These are phyloP conservation scores for Phylloporus rhodoxanthus DNA, from an alignment of 768 basidiomycete species.

Conservation along the genomic window DNA sequence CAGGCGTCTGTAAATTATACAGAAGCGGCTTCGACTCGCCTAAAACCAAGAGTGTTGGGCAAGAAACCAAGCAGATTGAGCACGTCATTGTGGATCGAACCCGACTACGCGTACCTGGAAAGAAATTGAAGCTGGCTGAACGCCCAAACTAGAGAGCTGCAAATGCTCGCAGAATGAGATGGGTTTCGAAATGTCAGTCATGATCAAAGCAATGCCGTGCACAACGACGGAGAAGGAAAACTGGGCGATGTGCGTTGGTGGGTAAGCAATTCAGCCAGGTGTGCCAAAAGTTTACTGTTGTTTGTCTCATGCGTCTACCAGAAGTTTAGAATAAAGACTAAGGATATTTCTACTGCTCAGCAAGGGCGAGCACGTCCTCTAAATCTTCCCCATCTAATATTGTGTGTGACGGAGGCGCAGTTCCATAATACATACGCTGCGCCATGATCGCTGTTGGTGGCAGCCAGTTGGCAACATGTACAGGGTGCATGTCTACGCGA, in stretches of 20 bases:
- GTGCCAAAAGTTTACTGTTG: constrained; percentile 26
- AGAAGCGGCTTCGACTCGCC: constrained; percentile 13
- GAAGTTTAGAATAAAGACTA: background rate
- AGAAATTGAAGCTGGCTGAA: constrained; percentile 95
- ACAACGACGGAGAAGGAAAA: constrained; percentile 11
- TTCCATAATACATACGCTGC: constrained; percentile 74
- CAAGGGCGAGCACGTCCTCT: constrained; percentile 68
- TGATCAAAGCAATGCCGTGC: constrained; percentile 16
- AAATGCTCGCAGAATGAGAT: constrained; percentile 88
- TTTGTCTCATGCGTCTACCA: constrained; percentile 24
- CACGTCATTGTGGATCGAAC: constrained; percentile 5
- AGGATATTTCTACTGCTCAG: constrained; percentile 43
- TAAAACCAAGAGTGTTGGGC: constrained; percentile 3
- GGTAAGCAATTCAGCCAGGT: constrained; percentile 7
- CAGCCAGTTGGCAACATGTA: constrained; percentile 7
- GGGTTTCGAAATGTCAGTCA: constrained; percentile 48
- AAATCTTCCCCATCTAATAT: constrained; percentile 53
- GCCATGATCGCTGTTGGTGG: constrained; percentile 53
- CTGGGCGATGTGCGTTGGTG: constrained; percentile 21
- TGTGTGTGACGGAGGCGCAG: constrained; percentile 49
- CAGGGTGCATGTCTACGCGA: constrained; percentile 2
- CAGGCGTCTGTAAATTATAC: background rate
- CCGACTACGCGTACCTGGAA: constrained; percentile 72
- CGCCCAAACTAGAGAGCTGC: constrained; percentile 90
- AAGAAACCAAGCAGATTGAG: constrained; percentile 12